Percentiles rank a stretch among this genome's conserved stretches.
Evolutionary conservation across 2,329 filamentous ascomycete species (phyloP).

Genomic region (Sporothrix variecibatus): DNA sequence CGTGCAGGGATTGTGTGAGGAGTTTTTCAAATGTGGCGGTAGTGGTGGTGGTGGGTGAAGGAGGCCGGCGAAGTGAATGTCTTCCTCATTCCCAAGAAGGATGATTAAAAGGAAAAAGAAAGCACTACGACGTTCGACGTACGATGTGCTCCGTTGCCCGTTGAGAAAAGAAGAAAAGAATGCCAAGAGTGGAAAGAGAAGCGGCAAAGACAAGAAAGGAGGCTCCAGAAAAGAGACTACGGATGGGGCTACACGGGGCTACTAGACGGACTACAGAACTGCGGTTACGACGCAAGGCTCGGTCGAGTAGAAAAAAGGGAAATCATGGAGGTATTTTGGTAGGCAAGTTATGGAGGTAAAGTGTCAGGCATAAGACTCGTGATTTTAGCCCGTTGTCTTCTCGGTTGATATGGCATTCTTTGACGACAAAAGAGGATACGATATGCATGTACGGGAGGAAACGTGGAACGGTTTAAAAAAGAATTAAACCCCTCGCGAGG

Average conservation of each 20-base stretch:
- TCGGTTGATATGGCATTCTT: not conserved
- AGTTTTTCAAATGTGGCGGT: not conserved
- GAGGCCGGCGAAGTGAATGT: not conserved
- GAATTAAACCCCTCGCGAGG: conserved; percentile 5
- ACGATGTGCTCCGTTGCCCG: conserved; percentile 1
- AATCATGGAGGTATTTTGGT: not conserved
- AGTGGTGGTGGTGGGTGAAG: not conserved
- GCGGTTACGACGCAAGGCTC: conserved; percentile 4
- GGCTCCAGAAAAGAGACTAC: not conserved
- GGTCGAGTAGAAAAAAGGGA: not conserved
- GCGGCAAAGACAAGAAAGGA: not conserved
- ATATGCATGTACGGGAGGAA: not conserved
- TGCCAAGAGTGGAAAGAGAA: not conserved
- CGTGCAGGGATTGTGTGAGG: conserved; percentile 6
- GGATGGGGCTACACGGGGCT: not conserved
- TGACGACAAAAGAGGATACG: not conserved
- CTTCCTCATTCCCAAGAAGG: not conserved
- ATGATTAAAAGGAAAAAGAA: not conserved
- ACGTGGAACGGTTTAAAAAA: conserved; percentile 2
- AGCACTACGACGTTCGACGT: not conserved
- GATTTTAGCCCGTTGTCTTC: not conserved
- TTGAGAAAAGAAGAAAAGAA: not conserved
- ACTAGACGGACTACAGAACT: not conserved
- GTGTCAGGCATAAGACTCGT: not conserved
- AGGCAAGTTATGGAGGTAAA: not conserved